phyloP scores from a whole-genome alignment of 164 flowering plant species.

The Vitis labrusca region DNA sequence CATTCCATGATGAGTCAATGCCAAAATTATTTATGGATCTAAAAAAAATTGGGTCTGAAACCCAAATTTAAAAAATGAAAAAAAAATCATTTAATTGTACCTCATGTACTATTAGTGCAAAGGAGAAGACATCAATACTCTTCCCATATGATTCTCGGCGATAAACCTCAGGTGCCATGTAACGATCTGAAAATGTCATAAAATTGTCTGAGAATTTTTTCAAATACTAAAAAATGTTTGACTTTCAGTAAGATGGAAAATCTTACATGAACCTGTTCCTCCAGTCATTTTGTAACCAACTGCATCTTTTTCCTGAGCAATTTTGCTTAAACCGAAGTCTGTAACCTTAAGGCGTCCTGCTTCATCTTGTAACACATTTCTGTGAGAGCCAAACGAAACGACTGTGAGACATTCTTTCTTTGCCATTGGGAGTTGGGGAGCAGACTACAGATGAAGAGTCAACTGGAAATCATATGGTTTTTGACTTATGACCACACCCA shows the following conservation, averaged over 20 bases:
- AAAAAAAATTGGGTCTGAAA: background rate
- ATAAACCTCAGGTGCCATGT: constrained; percentile 73
- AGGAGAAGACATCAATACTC: constrained; percentile 67
- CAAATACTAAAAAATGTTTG: background rate
- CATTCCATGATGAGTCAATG: too few relatives aligned
- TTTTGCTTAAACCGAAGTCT: constrained; percentile 65
- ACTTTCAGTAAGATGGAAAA: constrained; percentile 2
- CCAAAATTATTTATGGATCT: too few relatives aligned
- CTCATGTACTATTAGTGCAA: constrained; percentile 61
- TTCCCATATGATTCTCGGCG: constrained; percentile 68
- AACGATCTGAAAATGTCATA: constrained; percentile 42
- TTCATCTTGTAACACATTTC: constrained; percentile 60
- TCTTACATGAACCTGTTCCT: constrained; percentile 63
- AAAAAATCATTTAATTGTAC: constrained; percentile 18
- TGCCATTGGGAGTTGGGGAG: too few relatives aligned
- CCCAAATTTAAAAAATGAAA: background rate
- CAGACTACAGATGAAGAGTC: too few relatives aligned
- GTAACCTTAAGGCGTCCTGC: constrained; percentile 57
- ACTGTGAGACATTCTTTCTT: background rate
- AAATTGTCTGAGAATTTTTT: background rate
- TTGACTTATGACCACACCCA: background rate
- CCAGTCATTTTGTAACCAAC: constrained; percentile 66
- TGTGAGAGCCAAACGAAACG: constrained; percentile 11
- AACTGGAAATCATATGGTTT: background rate
- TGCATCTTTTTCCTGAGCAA: constrained; percentile 49